phyloP scores from a whole-genome alignment of 148 eudicot genomes.

The Agrostemma githago region DNA sequence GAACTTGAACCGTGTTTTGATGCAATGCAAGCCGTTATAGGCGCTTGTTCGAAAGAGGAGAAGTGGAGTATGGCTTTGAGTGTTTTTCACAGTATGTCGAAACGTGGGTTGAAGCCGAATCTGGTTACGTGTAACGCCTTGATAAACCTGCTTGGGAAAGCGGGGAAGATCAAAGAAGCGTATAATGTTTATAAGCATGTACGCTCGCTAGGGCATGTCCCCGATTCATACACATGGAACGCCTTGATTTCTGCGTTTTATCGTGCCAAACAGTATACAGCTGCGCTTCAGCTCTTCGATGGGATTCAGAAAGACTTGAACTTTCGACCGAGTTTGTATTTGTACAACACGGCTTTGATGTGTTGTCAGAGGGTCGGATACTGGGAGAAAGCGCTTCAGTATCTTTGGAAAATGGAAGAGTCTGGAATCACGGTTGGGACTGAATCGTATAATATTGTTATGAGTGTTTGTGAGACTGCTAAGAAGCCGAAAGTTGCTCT shows the following conservation, averaged over 20 bases:
- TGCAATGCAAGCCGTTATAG: slow-evolving; percentile 55
- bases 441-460: slow-evolving; percentile 55
- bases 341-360: slow-evolving; percentile 54
- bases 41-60: slow-evolving; percentile 63
- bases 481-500: slow-evolving; percentile 52
- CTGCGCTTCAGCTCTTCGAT: slow-evolving; percentile 60
- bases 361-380: slow-evolving; percentile 54
- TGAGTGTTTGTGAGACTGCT: slow-evolving; percentile 71
- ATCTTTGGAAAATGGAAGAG: slow-evolving; percentile 59
- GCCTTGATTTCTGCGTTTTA: slow-evolving; percentile 58
- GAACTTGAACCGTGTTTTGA: slow-evolving; percentile 41
- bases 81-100: slow-evolving; percentile 47
- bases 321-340: slow-evolving; percentile 33
- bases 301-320: slow-evolving; percentile 33
- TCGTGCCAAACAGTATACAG: slow-evolving; percentile 40
- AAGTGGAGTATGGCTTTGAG: slow-evolving; percentile 46
- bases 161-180: slow-evolving; percentile 45
- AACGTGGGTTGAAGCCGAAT: slow-evolving; percentile 51
- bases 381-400: slow-evolving; percentile 63
- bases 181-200: slow-evolving; percentile 38
- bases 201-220: slow-evolving; percentile 42
- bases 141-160: slow-evolving; percentile 63
- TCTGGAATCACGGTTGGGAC: slow-evolving; percentile 40
- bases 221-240: slow-evolving; percentile 75
- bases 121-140: slow-evolving; percentile 52